Evolutionary conservation across 805 yeast genomes (phyloP), one percentile per base, ranked within the genome.

Genomic region (Yarrowia phangngaensis): DNA sequence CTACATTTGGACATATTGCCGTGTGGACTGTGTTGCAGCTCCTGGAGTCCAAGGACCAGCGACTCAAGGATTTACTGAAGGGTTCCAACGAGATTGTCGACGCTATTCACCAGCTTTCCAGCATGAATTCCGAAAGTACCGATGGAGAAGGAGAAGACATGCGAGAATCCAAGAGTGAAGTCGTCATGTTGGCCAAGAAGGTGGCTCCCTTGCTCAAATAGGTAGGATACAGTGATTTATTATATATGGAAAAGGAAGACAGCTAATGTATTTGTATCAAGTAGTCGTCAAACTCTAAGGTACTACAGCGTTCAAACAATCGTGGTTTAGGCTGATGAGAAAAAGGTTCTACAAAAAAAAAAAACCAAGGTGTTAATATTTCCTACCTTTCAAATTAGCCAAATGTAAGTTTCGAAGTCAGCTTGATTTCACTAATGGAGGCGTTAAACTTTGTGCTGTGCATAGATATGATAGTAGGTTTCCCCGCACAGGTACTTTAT

Each of bases 1-100:
- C 95, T 11, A 92, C 97, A 0, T 92, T 92, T 66, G 97, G 92
- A 68, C 98, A 92, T 64, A 92, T 92, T 67, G 96, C 97, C 1
- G 76, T 89, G 53, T 92, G 98, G 98, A 90, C 96, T 33, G 82
- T 89, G 56, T 73, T 90, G 57, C 98, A 92, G 68, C 74, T 92
- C 55, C 75, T 92, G 56, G 98, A 92, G 66, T 80, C 95, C 53
- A 85, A 83, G 58, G 84, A 88, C 61, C 66, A 47, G 80, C 80
- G 61, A 71, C 83, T 59, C 55, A 50, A 56, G 38, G 55, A 57
- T 32, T 55, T 66, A 53, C 55, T 70, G 49, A 43, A 55, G 52
- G 56, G 59, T 28, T 57, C 64, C 16, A 55, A 62, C 13, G 65
- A 65, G 24, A 64, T 69, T 36, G 50, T 60, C 32, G 55, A 56